Base-by-base conservation (phyloP, 2,329 filamentous ascomycete genomes). In the Emergomyces pasteurianus region DNA sequence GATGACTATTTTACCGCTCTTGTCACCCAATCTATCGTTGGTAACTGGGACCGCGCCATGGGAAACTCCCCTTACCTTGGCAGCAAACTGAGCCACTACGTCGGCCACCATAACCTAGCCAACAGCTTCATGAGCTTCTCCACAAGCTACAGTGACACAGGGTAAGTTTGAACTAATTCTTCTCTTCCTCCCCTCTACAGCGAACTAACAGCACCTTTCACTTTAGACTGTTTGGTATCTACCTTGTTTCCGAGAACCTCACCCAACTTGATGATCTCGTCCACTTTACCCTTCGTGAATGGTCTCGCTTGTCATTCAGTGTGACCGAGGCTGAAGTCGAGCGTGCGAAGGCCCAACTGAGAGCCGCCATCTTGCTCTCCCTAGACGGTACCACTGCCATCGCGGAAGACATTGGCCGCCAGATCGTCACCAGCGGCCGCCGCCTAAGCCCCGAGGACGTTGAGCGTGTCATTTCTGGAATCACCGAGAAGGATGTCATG, bases 51-150 rank as follows among this genome's bases (percentile, higher is more conserved):
- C 81, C 94, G 94, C 80, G 89, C 94, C 69, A 92, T 97, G 86
- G 94, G 95, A 74, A 96, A 94, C 78, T 94, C 94, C 63, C 88
- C 92, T 67, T 94, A 96, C 82, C 88, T 96, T 74, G 94, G 95
- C 71, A 96, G 91, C 89, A 96, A 95, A 84, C 90, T 99, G 71
- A 96, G 90, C 82, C 86, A 88, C 67, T 90, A 94, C 72, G 87
- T 99, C 68, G 89, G 95, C 83, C 87, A 95, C 79, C 86, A 97
- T 80, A 87, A 92, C 77, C 85, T 99, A 65, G 94, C 94, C 78
- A 99, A 96, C 83, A 96, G 92, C 85, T 99, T 96, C 84, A 99
- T 99, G 95, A 95, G 90, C 82, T 99, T 99, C 82, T 96, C 92
- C 67, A 99, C 94, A 68, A 96, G 90, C 83, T 99, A 99, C 81